phyloP scores from a whole-genome alignment of 2,329 filamentous ascomycete genomes.

The Ophiostoma novo-ulmi region DNA sequence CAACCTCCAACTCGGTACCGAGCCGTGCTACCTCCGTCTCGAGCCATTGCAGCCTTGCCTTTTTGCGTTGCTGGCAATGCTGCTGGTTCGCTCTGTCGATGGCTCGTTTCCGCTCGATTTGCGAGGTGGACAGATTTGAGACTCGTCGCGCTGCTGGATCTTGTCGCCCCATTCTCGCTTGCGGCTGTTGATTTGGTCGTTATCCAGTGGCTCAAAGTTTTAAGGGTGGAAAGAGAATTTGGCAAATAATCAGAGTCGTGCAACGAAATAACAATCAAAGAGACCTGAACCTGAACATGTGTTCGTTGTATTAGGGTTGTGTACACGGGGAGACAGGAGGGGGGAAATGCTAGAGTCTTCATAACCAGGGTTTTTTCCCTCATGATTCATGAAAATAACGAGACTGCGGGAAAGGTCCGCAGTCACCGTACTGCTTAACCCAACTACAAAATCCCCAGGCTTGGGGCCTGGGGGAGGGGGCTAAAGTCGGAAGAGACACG shows the following conservation, averaged over 20 bases:
- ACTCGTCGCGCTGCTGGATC: slow-evolving; percentile 21
- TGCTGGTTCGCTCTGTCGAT: slow-evolving; percentile 31
- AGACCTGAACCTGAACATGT: neutral
- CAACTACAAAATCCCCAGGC: neutral
- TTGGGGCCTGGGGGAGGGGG: neutral
- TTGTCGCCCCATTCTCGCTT: slow-evolving; percentile 19
- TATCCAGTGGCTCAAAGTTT: neutral
- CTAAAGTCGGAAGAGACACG: neutral
- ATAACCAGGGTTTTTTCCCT: neutral
- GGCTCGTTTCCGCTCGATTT: slow-evolving; percentile 30
- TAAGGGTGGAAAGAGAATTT: neutral
- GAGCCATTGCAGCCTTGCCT: slow-evolving; percentile 27
- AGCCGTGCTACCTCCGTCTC: slow-evolving; percentile 27
- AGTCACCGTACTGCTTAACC: neutral
- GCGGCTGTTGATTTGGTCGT: neutral
- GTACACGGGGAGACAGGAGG: neutral
- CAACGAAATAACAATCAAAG: neutral
- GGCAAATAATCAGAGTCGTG: neutral
- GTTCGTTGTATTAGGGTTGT: neutral
- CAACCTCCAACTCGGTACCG: slow-evolving; percentile 11
- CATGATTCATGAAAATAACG: slow-evolving; percentile 7
- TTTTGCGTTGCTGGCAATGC: slow-evolving; percentile 29
- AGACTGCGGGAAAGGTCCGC: neutral
- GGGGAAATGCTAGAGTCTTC: neutral
- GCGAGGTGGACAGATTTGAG: slow-evolving; percentile 29